phyloP scores from a whole-genome alignment of 2,329 filamentous ascomycete species.

The Aciculosporium take region DNA sequence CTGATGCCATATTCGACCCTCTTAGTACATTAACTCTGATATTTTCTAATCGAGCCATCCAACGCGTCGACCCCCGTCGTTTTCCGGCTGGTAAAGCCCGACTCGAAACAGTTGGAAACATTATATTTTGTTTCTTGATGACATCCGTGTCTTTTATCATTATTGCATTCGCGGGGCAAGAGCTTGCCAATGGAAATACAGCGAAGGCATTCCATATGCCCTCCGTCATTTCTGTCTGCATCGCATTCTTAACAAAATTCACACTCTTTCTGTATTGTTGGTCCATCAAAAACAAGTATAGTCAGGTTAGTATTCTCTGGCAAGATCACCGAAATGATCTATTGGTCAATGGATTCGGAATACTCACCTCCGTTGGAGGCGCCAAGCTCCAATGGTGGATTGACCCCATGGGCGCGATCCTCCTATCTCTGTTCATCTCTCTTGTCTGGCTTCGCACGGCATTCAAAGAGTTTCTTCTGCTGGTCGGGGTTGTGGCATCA shows the following conservation, averaged over 20 bases:
- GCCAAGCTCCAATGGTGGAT: conserved; percentile 88
- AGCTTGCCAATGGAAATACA: conserved; percentile 43
- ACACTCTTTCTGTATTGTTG: conserved; percentile 82
- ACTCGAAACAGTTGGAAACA: conserved; percentile 91
- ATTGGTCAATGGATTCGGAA: conserved; percentile 88
- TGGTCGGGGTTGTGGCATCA: conserved; percentile 79
- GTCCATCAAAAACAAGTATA: conserved; percentile 79
- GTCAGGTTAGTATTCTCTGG: conserved; percentile 83
- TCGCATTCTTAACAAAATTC: conserved; percentile 78
- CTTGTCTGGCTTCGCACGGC: conserved; percentile 73
- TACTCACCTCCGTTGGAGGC: conserved; percentile 82
- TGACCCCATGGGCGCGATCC: conserved; percentile 79
- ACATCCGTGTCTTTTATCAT: conserved; percentile 80
- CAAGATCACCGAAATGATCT: conserved; percentile 95
- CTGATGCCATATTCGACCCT: conserved; percentile 87
- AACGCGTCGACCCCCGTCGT: conserved; percentile 67
- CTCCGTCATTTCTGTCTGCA: conserved; percentile 68
- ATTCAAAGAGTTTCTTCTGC: conserved; percentile 74
- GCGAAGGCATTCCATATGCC: conserved; percentile 62
- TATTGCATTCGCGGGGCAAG: conserved; percentile 70
- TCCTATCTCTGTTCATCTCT: conserved; percentile 67
- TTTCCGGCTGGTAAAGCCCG: conserved; percentile 90
- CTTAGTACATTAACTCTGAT: conserved; percentile 80
- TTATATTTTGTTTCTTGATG: conserved; percentile 95
- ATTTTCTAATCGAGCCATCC: conserved; percentile 74